Percentiles rank a stretch among this genome's conserved stretches.
phyloP scores from a whole-genome alignment of 2,329 filamentous ascomycete species.

The Fusarium oligoseptatum region DNA sequence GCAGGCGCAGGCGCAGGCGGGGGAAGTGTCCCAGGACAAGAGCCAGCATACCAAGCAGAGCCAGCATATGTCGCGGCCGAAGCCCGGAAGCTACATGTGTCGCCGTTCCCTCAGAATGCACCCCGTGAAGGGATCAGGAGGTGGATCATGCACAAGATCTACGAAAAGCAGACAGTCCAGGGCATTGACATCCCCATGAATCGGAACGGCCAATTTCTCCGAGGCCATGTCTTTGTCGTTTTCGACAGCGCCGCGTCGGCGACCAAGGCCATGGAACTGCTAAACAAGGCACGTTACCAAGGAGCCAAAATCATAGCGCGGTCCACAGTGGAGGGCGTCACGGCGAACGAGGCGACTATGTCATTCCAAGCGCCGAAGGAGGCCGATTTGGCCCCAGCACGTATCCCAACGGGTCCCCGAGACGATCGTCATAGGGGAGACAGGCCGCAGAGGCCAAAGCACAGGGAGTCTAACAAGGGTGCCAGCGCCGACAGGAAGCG shows the following conservation, averaged over 20 bases:
- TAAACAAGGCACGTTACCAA: conserved; percentile 46
- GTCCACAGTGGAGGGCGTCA: conserved; percentile 36
- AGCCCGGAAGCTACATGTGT: conserved; percentile 44
- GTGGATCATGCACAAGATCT: conserved; percentile 47
- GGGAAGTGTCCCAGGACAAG: neutral
- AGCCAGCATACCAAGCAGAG: neutral
- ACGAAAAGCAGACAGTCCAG: conserved; percentile 37
- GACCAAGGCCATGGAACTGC: conserved; percentile 38
- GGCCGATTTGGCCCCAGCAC: neutral
- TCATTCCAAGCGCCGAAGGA: conserved; percentile 6
- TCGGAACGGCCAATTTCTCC: conserved; percentile 38
- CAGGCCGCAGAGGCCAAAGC: conserved; percentile 25
- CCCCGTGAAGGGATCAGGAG: conserved; percentile 40
- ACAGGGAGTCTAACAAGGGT: conserved; percentile 30
- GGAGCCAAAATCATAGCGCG: conserved; percentile 43
- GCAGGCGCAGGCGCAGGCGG: neutral
- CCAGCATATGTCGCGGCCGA: conserved; percentile 28
- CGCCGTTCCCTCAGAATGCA: conserved; percentile 43
- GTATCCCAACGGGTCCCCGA: conserved; percentile 19
- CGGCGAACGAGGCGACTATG: conserved; percentile 8
- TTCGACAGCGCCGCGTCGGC: conserved; percentile 42
- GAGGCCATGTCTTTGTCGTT: conserved; percentile 46
- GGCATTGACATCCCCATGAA: conserved; percentile 46
- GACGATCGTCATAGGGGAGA: conserved; percentile 9
- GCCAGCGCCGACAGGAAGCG: conserved; percentile 23